phyloP scores from a whole-genome alignment of 2,329 filamentous ascomycete genomes.

The Beauveria varroae region DNA sequence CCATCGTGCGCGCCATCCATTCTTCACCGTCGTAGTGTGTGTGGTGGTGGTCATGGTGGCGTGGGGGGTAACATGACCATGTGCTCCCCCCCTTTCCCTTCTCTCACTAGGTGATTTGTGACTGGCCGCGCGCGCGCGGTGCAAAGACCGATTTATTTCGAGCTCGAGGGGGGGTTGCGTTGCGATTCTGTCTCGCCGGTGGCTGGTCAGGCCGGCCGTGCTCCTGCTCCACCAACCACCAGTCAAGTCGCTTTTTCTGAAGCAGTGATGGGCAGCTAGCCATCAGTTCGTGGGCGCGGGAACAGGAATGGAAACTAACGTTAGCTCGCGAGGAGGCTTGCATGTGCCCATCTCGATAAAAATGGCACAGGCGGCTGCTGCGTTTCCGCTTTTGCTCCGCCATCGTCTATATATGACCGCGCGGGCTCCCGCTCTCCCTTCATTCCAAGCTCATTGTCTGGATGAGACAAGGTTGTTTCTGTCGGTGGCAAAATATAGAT shows the following conservation, averaged over 20 bases:
- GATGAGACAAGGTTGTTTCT: background rate
- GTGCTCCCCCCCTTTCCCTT: background rate
- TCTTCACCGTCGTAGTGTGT: background rate
- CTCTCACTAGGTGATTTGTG: background rate
- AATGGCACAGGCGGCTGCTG: background rate
- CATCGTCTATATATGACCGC: background rate
- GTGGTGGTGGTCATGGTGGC: background rate
- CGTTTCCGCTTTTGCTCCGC: background rate
- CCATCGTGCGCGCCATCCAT: background rate
- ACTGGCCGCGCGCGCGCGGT: background rate
- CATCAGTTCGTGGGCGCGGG: background rate
- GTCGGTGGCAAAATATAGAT: background rate
- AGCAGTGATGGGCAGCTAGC: no score
- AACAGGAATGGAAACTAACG: background rate
- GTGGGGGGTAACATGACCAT: slow-evolving; percentile 5
- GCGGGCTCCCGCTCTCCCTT: background rate
- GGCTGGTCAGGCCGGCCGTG: slow-evolving; percentile 4
- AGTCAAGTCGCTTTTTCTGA: no score
- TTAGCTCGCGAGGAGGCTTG: slow-evolving; percentile 1
- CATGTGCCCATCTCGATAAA: slow-evolving; percentile 11
- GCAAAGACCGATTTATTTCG: background rate
- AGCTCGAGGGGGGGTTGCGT: background rate
- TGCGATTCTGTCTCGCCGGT: slow-evolving; percentile 1
- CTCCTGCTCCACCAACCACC: background rate
- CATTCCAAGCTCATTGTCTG: background rate